Base-by-base conservation (phyloP, 331 rosid genomes). In the Malus hybrid region DNA sequence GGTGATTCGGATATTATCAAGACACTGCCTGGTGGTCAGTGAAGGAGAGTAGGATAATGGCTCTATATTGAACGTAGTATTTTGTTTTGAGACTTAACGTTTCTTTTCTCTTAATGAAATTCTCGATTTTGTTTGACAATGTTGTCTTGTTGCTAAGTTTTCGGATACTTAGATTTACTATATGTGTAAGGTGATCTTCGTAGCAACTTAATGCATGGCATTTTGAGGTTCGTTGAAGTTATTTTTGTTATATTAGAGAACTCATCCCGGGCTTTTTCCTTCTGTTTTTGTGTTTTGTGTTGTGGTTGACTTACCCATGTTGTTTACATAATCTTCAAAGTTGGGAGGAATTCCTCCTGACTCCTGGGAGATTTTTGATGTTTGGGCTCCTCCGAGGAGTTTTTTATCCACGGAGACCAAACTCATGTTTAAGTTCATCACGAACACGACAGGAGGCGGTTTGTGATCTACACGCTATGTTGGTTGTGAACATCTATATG, bases 1-100 rank as follows among this genome's bases (percentile, higher is more conserved):
- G 90, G 90, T 77, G 90, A 87, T 77, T 87, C 88, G 85, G 82
- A 84, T 76, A 87, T 87, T 28, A 87, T 87, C 78, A 87, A 87
- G 76, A 69, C 83, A 1, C 77, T 87, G 52, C 83, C 88, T 1
- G 79, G 83, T 59, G 86, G 82, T 71, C 90, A 81, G 74, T 87
- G 85, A 82, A 67, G 18, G 39, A 36, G 14, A 18, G 28, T 11
- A 19, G 75, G 27, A 31, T 3, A 4, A 20, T 11, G 3, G 8
- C 8, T 29, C 12, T 5, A 3, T 22, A 19, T 9, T 42, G 10
- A 10, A 20, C 5, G 14, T 55, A 39, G 24, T 28, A 28, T 59
- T 69, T n/a, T 59, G 32, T 10, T 57, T 22, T 18, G 10, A 36
- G 60, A 61, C 50, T 28, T 69, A 19, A 39, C 10, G 13, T 27